phyloP scores from a whole-genome alignment of 2,329 filamentous ascomycete species.

The Chalaropsis ovoidea region DNA sequence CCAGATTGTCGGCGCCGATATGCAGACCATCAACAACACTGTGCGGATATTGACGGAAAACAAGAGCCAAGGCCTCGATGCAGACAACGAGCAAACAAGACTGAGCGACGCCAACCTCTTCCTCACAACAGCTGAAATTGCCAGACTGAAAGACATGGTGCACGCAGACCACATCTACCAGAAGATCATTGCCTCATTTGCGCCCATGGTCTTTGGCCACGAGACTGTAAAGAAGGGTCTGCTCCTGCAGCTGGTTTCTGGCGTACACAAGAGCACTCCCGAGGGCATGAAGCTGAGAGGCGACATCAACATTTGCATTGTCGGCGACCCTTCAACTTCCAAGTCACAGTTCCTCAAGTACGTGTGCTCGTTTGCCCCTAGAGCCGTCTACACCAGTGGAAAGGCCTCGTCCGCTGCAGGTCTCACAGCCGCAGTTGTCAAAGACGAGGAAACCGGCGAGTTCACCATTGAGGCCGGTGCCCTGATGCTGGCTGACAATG shows the following conservation, averaged over 20 bases:
- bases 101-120: conserved; percentile 22
- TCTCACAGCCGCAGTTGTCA: conserved; percentile 92
- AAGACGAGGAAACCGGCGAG: conserved; percentile 96
- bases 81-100: conserved; percentile 27
- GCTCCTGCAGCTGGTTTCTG: conserved; percentile 88
- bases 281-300: conserved; percentile 94
- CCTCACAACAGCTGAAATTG: conserved; percentile 67
- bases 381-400: conserved; percentile 92
- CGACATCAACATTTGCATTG: conserved; percentile 97
- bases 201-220: conserved; percentile 94
- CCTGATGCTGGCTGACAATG: conserved; percentile 93
- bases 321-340: conserved; percentile 91
- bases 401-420: conserved; percentile 96
- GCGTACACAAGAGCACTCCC: conserved; percentile 80
- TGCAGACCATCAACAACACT: conserved; percentile 33
- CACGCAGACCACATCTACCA: conserved; percentile 93
- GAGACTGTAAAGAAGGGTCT: conserved; percentile 96
- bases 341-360: conserved; percentile 99
- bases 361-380: conserved; percentile 90
- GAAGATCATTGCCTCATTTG: conserved; percentile 82
- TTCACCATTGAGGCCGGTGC: conserved; percentile 98
- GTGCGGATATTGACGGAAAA: conserved; percentile 55
- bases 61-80: conserved; percentile 47
- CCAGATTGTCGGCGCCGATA: conserved; percentile 58
- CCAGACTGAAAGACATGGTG: conserved; percentile 85